Evolutionary conservation across 345 rosid species (phyloP).

Genomic region (Erysimum cheiranthoides): DNA sequence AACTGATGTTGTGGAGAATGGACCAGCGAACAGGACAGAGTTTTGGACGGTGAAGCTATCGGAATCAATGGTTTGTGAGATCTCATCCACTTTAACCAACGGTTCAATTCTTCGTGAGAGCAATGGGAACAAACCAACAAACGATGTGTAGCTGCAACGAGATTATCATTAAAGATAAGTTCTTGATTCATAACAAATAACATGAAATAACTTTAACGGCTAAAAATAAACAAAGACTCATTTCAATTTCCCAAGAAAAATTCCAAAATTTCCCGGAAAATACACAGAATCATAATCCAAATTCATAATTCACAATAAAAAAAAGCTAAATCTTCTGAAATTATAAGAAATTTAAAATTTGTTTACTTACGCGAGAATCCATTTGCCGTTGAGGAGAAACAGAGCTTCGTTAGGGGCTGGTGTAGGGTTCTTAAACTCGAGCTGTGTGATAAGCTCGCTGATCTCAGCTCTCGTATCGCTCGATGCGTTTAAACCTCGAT

Average conservation of each 20-base stretch:
- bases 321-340: not conserved
- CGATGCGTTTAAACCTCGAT: constrained; percentile 70
- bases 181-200: constrained; percentile 17
- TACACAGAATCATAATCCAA: not conserved
- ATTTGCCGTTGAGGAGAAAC: constrained; percentile 82
- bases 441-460: constrained; percentile 84
- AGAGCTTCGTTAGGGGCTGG: constrained; percentile 85
- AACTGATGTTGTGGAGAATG: constrained; percentile 77
- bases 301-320: not conserved
- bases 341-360: not conserved
- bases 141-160: constrained; percentile 78
- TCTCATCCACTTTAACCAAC: constrained; percentile 82
- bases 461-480: constrained; percentile 93
- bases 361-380: constrained; percentile 83
- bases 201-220: not conserved
- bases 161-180: constrained; percentile 12
- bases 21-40: constrained; percentile 77
- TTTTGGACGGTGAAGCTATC: constrained; percentile 79
- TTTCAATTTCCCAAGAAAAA: not conserved
- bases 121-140: constrained; percentile 76
- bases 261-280: not conserved
- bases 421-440: constrained; percentile 86
- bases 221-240: not conserved
- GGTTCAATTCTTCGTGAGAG: constrained; percentile 68
- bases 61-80: constrained; percentile 91